A percentile compares a stretch with the other conserved stretches of the same genome.
Evolutionary conservation across 768 basidiomycete species (phyloP).

Genomic region (Ramaria sp.): DNA sequence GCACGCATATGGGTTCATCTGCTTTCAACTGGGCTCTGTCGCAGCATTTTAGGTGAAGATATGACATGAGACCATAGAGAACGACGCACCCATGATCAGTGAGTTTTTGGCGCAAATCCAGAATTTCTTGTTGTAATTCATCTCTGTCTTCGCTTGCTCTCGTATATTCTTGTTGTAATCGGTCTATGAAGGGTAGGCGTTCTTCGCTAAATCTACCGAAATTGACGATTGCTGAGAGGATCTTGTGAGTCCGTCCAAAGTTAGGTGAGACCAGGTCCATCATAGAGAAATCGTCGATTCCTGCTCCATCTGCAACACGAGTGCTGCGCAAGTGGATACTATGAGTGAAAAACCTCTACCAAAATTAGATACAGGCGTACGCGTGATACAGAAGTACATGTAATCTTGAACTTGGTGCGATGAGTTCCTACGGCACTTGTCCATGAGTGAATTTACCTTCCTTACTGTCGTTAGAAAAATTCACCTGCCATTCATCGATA

Average conservation of each 20-base stretch:
- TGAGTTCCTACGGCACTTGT: slow-evolving; percentile 45
- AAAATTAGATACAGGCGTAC: slow-evolving; percentile 25
- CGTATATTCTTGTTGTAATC: slow-evolving; percentile 51
- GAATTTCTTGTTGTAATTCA: slow-evolving; percentile 42
- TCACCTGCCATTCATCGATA: slow-evolving; percentile 46
- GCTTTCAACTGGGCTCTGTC: slow-evolving; percentile 50
- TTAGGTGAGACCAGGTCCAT: slow-evolving; percentile 69
- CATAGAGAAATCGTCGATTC: slow-evolving; percentile 67
- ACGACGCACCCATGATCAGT: background rate
- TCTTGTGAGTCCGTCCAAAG: slow-evolving; percentile 56
- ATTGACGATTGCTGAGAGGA: slow-evolving; percentile 86
- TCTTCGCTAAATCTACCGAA: slow-evolving; percentile 86
- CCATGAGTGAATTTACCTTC: background rate
- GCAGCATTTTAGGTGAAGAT: background rate
- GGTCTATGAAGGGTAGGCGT: slow-evolving; percentile 47
- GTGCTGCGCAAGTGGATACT: slow-evolving; percentile 27
- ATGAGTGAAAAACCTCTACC: background rate
- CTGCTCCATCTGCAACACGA: slow-evolving; percentile 62
- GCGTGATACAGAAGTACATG: slow-evolving; percentile 64
- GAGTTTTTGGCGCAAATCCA: slow-evolving; percentile 18
- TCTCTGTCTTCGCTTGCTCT: slow-evolving; percentile 53
- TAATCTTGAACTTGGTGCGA: slow-evolving; percentile 43
- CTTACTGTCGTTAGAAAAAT: slow-evolving; percentile 7
- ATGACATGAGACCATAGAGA: background rate
- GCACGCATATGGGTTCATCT: slow-evolving; percentile 59